Evolutionary conservation across 192 early-diverging fungal genomes (phyloP).

Genomic region (Lobosporangium transversale): DNA sequence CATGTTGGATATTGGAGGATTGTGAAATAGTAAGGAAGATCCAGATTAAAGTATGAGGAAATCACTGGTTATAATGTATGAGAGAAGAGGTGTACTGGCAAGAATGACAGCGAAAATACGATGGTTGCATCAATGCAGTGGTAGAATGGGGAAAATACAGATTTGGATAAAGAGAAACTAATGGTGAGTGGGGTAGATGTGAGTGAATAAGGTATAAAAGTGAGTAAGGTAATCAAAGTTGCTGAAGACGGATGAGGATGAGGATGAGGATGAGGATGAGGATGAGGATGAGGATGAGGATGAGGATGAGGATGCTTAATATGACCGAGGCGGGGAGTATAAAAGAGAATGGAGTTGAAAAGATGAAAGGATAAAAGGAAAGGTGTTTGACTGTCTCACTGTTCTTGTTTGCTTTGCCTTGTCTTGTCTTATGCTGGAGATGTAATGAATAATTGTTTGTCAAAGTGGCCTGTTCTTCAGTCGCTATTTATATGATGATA

Average conservation of each 20-base stretch:
- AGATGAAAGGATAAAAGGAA: neutral
- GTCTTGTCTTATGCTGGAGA: neutral
- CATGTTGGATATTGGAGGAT: slow-evolving; percentile 1
- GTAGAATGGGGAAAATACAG: neutral
- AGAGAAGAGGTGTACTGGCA: slow-evolving; percentile 30
- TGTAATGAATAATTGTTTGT: neutral
- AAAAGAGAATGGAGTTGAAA: neutral
- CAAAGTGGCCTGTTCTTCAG: too few species aligned
- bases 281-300: neutral
- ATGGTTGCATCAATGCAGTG: slow-evolving; percentile 46
- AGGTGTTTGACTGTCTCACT: neutral
- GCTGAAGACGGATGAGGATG: neutral
- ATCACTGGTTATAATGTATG: slow-evolving; percentile 51
- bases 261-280: neutral
- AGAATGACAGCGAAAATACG: slow-evolving; percentile 20
- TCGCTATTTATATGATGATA: neutral
- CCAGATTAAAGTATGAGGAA: neutral
- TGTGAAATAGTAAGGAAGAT: neutral
- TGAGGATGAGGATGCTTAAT: neutral
- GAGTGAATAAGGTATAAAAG: neutral
- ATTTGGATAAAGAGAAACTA: neutral
- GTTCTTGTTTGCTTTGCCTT: too few species aligned
- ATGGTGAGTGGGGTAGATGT: neutral
- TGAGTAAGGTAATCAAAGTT: neutral
- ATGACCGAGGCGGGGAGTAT: neutral